Evolutionary conservation across 139 green algal genomes (phyloP).

Genomic region (Eudorina sp.): DNA sequence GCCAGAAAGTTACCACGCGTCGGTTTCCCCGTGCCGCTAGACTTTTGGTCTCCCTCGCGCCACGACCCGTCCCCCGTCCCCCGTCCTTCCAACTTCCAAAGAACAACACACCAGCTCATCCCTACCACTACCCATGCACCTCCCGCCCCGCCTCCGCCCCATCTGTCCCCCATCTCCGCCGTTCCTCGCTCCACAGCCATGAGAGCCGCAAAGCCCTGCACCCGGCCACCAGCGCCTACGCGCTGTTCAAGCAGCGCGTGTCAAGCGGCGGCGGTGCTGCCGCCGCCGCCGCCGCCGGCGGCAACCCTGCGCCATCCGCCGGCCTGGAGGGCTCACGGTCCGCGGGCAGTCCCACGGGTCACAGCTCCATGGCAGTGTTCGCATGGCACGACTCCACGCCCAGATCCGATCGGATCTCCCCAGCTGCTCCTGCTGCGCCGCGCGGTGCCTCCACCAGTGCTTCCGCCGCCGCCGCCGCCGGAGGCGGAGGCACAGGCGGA

Average conservation of each 20-base stretch:
- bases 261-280: background rate
- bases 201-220: slow-evolving; percentile 5
- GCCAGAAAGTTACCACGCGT: no score
- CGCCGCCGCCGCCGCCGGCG: background rate
- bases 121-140: no score
- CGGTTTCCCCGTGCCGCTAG: no score
- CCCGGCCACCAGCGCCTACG: slow-evolving; percentile 12
- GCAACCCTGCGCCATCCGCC: background rate
- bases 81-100: no score
- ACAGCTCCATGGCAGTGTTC: background rate
- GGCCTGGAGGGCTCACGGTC: background rate
- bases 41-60: no score
- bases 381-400: background rate
- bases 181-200: background rate
- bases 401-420: no score
- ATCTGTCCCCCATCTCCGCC: background rate
- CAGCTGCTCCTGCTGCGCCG: background rate
- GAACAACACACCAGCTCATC: no score
- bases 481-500: background rate
- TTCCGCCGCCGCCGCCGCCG: background rate
- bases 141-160: no score
- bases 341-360: background rate
- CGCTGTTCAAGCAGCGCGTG: slow-evolving; percentile 12
- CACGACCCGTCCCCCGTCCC: no score
- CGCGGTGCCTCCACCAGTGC: background rate